Evolutionary conservation across 495 filamentous ascomycete genomes (phyloP).

Genomic region (Penicillium macrosclerotiorum): DNA sequence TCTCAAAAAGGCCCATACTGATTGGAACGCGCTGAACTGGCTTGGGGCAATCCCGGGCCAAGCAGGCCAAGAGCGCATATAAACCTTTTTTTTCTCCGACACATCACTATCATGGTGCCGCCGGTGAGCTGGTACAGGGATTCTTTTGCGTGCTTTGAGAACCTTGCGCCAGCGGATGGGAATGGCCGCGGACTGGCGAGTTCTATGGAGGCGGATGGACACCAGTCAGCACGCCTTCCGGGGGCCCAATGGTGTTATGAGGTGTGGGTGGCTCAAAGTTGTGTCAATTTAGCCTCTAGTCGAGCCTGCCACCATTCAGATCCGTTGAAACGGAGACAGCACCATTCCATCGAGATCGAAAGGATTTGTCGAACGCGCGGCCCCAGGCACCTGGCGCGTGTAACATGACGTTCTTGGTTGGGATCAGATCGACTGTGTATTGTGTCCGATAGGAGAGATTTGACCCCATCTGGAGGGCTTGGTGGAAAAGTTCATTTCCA

Average conservation of each 20-base stretch:
- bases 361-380: no score
- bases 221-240: conserved; percentile 14
- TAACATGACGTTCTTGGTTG: no score
- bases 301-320: no score
- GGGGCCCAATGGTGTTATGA: conserved; percentile 12
- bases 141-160: conserved; percentile 19
- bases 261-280: neutral
- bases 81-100: conserved; percentile 2
- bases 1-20: conserved; percentile 17
- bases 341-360: no score
- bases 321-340: no score
- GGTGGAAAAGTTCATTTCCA: neutral
- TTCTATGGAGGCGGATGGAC: conserved; percentile 5
- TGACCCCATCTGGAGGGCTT: no score
- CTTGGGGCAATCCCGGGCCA: conserved; percentile 5
- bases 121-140: conserved; percentile 14
- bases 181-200: neutral
- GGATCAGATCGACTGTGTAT: no score
- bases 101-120: neutral
- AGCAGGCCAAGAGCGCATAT: conserved; percentile 9
- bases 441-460: no score
- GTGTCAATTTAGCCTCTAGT: no score
- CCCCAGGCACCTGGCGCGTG: no score
- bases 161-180: neutral
- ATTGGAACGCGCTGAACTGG: neutral